Evolutionary conservation across 768 basidiomycete species (phyloP), one percentile per base, ranked within the genome.

Genomic region (Mycena capillaripes): DNA sequence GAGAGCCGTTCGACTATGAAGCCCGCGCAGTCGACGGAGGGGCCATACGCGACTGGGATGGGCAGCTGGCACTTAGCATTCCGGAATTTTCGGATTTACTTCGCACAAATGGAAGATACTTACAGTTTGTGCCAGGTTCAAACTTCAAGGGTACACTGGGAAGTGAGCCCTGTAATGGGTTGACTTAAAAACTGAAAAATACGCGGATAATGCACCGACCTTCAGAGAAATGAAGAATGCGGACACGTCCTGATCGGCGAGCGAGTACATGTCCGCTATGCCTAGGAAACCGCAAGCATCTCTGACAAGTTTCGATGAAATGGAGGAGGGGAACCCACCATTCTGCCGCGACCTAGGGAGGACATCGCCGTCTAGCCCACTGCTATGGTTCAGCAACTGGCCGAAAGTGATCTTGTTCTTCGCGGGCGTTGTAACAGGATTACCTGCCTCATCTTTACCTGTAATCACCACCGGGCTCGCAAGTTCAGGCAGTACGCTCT

Each of bases 371-470:
- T 75, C 76, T 2, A 83, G 50, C 2, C 82, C 82, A 53, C 82
- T 83, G 17, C 76, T 75, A 42, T 81, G 80, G 50, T 80, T 81
- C 5, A 83, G 70, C 1, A 83, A 70, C 66, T 83, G 80, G 16
- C 66, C 57, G 12, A 83, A 63, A 0, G 74, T 77, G 4, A 82
- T 77, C 14, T 53, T 50, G 1, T 19, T 73, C 53, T 79, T 72
- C 11, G 80, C 80, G 2, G 78, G 76, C 34, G 72, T 72, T 30
- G 62, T 79, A 4, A 71, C 62, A 12, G 23, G 30, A 11, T 5
- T 55, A 23, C 5, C 59, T 65, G 10, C 70, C 62, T 71, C 72
- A 3, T 65, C 44, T 14, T 63, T 58, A 42, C 69, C 70, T n/a
- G 76, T 76, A 19, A 81, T 32, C 21, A 82, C 69, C 25, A 81